Conservation (phyloP, 2,329 filamentous ascomycete genomes). For the Calonectria leucothoes region DNA sequence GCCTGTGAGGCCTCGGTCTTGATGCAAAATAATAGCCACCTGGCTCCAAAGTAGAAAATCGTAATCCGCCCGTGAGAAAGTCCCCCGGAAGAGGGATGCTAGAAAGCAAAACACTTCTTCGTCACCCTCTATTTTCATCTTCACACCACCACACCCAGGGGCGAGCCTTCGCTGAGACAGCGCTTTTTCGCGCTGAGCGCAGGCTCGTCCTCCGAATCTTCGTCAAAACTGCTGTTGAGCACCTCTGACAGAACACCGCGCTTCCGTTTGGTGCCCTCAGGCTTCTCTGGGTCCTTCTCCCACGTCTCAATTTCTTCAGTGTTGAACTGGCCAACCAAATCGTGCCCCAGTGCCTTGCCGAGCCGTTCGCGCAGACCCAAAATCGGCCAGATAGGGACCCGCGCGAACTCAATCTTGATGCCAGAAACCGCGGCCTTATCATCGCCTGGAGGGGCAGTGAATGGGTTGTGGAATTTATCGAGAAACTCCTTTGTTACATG, state of each 20-base stretch:
- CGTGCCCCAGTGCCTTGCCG: conserved; percentile 62
- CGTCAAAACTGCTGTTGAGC: conserved; percentile 55
- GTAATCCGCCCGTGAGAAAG: conserved; percentile 20
- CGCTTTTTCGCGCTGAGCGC: conserved; percentile 47
- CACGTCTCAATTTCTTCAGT: conserved; percentile 58
- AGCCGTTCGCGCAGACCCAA: conserved; percentile 67
- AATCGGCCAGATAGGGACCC: conserved; percentile 66
- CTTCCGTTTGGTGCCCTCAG: conserved; percentile 46
- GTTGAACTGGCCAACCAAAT: conserved; percentile 59
- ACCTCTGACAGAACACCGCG: conserved; percentile 51
- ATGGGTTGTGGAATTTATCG: conserved; percentile 61
- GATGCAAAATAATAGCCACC: conserved; percentile 9
- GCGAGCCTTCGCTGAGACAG: conserved; percentile 45
- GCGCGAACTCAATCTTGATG: conserved; percentile 59
- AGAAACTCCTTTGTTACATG: conserved; percentile 61
- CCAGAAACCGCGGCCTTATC: conserved; percentile 44
- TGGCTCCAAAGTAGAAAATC: conserved; percentile 22
- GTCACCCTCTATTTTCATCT: neutral
- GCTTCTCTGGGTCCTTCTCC: conserved; percentile 53
- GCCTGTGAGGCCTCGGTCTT: conserved; percentile 23
- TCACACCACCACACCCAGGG: conserved; percentile 46
- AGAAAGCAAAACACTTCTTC: conserved; percentile 1
- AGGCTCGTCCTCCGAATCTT: conserved; percentile 48
- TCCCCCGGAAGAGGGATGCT: conserved; percentile 7
- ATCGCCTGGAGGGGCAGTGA: conserved; percentile 48